Conservation (phyloP, 225 moss, liverwort and hornwort genomes). For the Thuidium tamariscinum region DNA sequence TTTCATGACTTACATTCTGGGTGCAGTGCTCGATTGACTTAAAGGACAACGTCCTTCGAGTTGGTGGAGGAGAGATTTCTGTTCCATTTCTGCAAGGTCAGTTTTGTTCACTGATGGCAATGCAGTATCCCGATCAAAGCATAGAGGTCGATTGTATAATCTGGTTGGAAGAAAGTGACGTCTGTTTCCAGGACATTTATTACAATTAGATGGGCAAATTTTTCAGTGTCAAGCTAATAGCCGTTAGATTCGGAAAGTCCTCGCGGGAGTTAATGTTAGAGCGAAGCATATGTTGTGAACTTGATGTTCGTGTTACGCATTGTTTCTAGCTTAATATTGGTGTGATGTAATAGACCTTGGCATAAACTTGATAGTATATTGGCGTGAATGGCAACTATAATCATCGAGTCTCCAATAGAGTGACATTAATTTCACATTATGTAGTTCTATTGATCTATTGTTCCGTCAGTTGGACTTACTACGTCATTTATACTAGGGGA, state of each 20-base stretch:
- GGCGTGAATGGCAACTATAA: not conserved
- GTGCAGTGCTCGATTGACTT: slow-evolving; percentile 93
- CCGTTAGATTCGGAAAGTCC: not conserved
- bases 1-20: not conserved
- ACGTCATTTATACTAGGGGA: not conserved
- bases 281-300: not conserved
- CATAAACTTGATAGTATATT: not conserved
- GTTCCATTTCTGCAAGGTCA: slow-evolving; percentile 80
- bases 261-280: not conserved
- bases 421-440: too few relatives aligned
- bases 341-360: not conserved
- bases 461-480: not conserved
- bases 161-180: not conserved
- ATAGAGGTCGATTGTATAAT: not conserved
- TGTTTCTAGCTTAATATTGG: not conserved
- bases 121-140: not conserved
- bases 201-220: not conserved
- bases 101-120: not conserved
- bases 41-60: slow-evolving; percentile 70
- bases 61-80: slow-evolving; percentile 90
- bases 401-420: not conserved
- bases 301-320: not conserved
- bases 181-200: not conserved
- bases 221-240: not conserved
- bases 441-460: not conserved